Conservation (phyloP, 2,329 filamentous ascomycete genomes). For the Arthrinium phaeospermum region DNA sequence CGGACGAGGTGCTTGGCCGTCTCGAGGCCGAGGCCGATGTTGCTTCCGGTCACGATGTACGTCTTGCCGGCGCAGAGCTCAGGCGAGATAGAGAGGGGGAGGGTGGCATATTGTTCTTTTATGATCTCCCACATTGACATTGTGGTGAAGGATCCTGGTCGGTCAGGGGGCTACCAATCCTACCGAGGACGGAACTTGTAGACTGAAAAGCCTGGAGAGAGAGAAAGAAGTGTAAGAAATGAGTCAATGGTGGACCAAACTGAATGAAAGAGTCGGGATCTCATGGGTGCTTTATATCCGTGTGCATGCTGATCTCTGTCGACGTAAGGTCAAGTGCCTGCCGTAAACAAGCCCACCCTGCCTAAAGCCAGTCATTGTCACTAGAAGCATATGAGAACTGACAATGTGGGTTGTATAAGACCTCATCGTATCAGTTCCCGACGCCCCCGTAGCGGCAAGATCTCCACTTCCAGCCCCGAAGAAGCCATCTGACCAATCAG, state of each 20-base stretch:
- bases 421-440: neutral
- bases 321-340: neutral
- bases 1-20: conserved; percentile 20
- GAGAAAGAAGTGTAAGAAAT: too few relatives aligned
- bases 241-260: neutral
- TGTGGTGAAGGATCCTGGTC: neutral
- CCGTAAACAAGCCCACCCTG: neutral
- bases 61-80: conserved; percentile 19
- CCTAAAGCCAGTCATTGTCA: neutral
- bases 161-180: neutral
- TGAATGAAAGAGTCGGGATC: neutral
- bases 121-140: neutral
- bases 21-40: conserved; percentile 21
- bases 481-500: neutral
- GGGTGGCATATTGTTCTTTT: neutral
- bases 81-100: conserved; percentile 9
- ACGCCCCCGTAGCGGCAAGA: neutral
- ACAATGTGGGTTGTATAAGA: neutral
- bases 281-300: neutral
- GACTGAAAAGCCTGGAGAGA: neutral
- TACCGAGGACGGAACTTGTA: neutral
- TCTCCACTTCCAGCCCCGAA: neutral
- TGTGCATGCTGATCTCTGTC: neutral
- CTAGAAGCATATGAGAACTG: neutral
- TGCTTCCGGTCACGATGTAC: conserved; percentile 22